Evolutionary conservation across 371 early-diverging fungal genomes (phyloP).

Genomic region (Mucor plumbeus): DNA sequence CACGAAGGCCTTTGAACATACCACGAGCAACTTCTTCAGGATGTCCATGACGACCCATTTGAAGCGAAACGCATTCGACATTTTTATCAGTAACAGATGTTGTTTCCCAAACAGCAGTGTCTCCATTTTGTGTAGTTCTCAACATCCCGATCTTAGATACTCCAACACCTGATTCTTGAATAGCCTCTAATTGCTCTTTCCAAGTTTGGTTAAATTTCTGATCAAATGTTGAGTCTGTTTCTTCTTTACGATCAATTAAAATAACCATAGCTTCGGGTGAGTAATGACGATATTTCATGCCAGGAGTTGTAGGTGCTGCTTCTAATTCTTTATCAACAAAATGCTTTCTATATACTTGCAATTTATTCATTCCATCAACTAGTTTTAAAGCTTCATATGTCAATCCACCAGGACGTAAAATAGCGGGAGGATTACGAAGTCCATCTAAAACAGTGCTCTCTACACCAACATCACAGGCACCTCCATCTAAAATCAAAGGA

Average conservation of each 20-base stretch:
- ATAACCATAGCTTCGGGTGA: slow-evolving; percentile 91
- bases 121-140: slow-evolving; percentile 29
- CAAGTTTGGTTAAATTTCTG: slow-evolving; percentile 31
- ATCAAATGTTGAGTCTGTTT: slow-evolving; percentile 12
- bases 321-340: slow-evolving; percentile 77
- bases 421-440: slow-evolving; percentile 71
- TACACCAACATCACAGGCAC: slow-evolving; percentile 90
- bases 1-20: slow-evolving; percentile 85
- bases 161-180: slow-evolving; percentile 25
- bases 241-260: slow-evolving; percentile 60
- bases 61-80: slow-evolving; percentile 31
- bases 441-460: slow-evolving; percentile 98
- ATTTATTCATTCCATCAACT: slow-evolving; percentile 57
- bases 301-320: slow-evolving; percentile 91
- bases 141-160: slow-evolving; percentile 39
- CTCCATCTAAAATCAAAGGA: slow-evolving; percentile 92
- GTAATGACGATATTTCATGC: slow-evolving; percentile 99
- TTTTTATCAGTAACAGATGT: slow-evolving; percentile 14
- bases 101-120: slow-evolving; percentile 30
- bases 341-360: slow-evolving; percentile 82
- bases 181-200: slow-evolving; percentile 24
- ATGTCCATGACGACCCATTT: slow-evolving; percentile 52
- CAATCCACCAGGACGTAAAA: slow-evolving; percentile 98
- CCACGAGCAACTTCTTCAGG: slow-evolving; percentile 78
- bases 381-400: slow-evolving; percentile 78